phyloP scores from a whole-genome alignment of 2,329 filamentous ascomycete genomes.

The Colletotrichum echinochloae region DNA sequence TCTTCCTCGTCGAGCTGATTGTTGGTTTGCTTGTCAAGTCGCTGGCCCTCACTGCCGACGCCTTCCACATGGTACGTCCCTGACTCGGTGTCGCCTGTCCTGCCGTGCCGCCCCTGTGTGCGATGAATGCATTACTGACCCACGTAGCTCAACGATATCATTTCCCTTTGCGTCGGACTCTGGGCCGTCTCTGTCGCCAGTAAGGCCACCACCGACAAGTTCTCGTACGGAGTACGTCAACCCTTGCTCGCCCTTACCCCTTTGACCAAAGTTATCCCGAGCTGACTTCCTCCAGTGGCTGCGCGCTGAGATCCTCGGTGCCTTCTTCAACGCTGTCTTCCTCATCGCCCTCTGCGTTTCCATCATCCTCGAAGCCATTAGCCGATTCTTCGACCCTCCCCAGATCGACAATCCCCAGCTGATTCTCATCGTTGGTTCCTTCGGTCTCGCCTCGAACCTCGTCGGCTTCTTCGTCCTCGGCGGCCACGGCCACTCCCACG shows the following conservation, averaged over 20 bases:
- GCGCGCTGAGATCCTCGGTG: slow-evolving; percentile 95
- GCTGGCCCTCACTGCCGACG: slow-evolving; percentile 92
- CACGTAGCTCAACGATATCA: slow-evolving; percentile 91
- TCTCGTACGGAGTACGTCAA: slow-evolving; percentile 87
- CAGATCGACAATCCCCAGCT: slow-evolving; percentile 86
- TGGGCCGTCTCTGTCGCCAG: slow-evolving; percentile 95
- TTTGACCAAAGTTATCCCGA: background rate
- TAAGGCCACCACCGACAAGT: slow-evolving; percentile 87
- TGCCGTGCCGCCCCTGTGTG: slow-evolving; percentile 7
- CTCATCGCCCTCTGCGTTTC: slow-evolving; percentile 95
- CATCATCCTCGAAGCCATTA: slow-evolving; percentile 94
- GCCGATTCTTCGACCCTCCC: slow-evolving; percentile 91
- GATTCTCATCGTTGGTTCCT: slow-evolving; percentile 88
- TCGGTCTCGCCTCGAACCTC: slow-evolving; percentile 89
- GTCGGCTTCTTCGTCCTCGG: slow-evolving; percentile 91
- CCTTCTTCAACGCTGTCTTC: slow-evolving; percentile 97
- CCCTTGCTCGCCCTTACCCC: slow-evolving; percentile 20
- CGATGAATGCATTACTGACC: slow-evolving; percentile 39
- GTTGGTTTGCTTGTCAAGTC: slow-evolving; percentile 90
- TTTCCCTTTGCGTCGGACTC: slow-evolving; percentile 89
- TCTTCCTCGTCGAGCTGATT: slow-evolving; percentile 91
- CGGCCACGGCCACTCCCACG: slow-evolving; percentile 89
- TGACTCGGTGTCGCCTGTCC: background rate
- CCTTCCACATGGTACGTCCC: slow-evolving; percentile 90
- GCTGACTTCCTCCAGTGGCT: slow-evolving; percentile 75